Evolutionary conservation across 2,329 filamentous ascomycete genomes (phyloP), one percentile per base, ranked within the genome.

Genomic region (Cladosporium velox): DNA sequence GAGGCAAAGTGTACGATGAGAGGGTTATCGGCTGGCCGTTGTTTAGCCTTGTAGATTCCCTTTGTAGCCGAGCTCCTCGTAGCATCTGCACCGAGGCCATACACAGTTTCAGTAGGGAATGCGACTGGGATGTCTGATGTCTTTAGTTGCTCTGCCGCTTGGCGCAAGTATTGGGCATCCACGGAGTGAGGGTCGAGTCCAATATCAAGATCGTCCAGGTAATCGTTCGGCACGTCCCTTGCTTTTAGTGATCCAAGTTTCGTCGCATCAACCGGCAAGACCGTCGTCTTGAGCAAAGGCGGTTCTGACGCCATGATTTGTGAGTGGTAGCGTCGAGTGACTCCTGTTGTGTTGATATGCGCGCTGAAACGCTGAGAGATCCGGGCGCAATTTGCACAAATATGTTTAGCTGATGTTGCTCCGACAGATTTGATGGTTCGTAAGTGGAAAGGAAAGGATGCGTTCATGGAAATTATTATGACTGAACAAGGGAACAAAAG

Each of bases 31-130:
- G 90, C 91, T 3, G 95, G 95, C 65, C 95, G 83, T 65, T 92
- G 91, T 80, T 99, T 99, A 62, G 92, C 93, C 26, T 87, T 84
- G 78, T 95, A 99, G 71, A 99, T 99, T n/a, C 93, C 93, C 74
- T 86, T 88, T 7, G 98, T 94, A 1, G 94, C 91, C 28, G 82
- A 83, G 73, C 89, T 92, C 72, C 92, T 87, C 30, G 93, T 98
- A 12, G 95, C 95, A 80, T 98, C 95, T 15, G 95, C 95, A n/a
- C 93, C 95, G 8, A 99, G 85, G 0, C 95, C 95, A 77, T 99
- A 99, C 0, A 99, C 95, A 0, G 95, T 99, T 80, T 99, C 95
- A 0, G 95, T 99, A 0, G 95, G 95, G 76, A 99, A 99, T 1
- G 92, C 95, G 58, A 99, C 92, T 4, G 95, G 95, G 3, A 85